Percentiles rank a stretch among this genome's conserved stretches.
These are phyloP conservation scores for Rhodotorula taiwanensis DNA, from an alignment of 768 basidiomycete species.

Conservation along the genomic window DNA sequence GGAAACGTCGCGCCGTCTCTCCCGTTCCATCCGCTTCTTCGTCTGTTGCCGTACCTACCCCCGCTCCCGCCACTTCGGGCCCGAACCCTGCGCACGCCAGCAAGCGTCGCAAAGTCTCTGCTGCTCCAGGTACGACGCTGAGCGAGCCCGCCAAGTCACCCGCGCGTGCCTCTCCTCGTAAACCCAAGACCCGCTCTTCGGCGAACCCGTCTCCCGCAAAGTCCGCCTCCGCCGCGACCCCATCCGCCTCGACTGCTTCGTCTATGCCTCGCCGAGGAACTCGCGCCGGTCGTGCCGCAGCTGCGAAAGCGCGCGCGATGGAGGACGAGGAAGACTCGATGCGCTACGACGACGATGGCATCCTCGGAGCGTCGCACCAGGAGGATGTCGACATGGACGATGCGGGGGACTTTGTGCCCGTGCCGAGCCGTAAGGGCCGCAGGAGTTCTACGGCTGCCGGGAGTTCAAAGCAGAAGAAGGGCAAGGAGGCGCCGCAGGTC, in stretches of 20 bases:
- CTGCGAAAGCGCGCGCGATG: conserved; percentile 10
- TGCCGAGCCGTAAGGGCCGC: no score
- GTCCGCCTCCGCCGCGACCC: neutral
- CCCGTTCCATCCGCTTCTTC: neutral
- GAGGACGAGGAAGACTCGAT: conserved; percentile 12
- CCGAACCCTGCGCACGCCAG: neutral
- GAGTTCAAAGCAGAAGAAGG: neutral
- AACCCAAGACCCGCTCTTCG: conserved; percentile 1
- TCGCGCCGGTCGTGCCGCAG: conserved; percentile 13
- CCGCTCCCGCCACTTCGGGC: neutral
- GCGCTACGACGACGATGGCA: conserved; percentile 11
- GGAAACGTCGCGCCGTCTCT: conserved; percentile 38
- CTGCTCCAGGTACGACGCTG: neutral
- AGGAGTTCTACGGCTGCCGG: neutral
- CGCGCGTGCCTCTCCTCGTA: neutral
- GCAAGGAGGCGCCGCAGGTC: no score
- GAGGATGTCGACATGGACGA: conserved; percentile 25
- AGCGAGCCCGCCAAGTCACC: neutral
- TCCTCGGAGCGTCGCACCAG: neutral
- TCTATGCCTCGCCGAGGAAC: conserved; percentile 37
- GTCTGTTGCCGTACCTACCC: neutral
- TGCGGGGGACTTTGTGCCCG: neutral
- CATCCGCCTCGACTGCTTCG: neutral
- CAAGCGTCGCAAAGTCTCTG: conserved; percentile 19
- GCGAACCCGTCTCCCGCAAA: no score